Conservation (phyloP, 208 protist species). For the Porcisia hertigi region DNA sequence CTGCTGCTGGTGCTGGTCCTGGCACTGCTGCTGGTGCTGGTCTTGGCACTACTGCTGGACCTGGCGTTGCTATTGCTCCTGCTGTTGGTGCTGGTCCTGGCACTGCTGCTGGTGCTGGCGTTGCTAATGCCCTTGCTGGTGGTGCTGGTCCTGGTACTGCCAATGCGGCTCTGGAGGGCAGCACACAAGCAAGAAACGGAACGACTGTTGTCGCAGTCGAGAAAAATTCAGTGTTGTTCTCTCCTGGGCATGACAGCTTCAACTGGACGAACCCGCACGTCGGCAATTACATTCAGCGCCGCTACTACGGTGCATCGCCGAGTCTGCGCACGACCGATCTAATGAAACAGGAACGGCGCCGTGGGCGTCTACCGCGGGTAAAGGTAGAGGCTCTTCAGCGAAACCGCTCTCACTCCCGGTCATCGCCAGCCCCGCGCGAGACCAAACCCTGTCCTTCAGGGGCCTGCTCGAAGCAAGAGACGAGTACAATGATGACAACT, state of each 20-base stretch:
- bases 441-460: slow-evolving; percentile 6
- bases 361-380: slow-evolving; percentile 45
- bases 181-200: neutral
- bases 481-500: slow-evolving; percentile 1
- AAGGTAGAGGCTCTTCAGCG: slow-evolving; percentile 57
- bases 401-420: slow-evolving; percentile 13
- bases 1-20: neutral
- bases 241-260: slow-evolving; percentile 20
- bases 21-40: neutral
- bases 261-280: slow-evolving; percentile 87
- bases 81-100: neutral
- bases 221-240: neutral
- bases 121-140: neutral
- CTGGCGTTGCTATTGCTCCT: neutral
- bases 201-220: neutral
- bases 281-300: slow-evolving; percentile 85
- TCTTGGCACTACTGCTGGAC: neutral
- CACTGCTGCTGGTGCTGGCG: neutral
- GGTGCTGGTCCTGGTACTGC: neutral
- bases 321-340: slow-evolving; percentile 80
- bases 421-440: neutral
- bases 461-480: neutral
- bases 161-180: neutral
- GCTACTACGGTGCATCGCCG: slow-evolving; percentile 83
- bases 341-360: slow-evolving; percentile 40